phyloP scores from a whole-genome alignment of 2,329 filamentous ascomycete genomes.

The Fusarium longipes region DNA sequence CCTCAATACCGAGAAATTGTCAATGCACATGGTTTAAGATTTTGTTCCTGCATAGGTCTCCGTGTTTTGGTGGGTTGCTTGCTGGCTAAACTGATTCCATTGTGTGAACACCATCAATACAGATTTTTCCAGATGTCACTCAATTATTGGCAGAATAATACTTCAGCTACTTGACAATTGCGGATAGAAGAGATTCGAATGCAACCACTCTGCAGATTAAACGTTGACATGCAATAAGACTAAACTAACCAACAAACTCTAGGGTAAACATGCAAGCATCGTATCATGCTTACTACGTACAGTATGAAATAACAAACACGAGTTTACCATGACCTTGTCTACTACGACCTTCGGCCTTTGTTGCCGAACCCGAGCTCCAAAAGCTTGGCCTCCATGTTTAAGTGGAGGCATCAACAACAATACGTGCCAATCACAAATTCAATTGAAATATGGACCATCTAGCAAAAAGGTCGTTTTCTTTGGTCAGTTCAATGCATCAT shows the following conservation, averaged over 20 bases:
- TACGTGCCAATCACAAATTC: constrained; percentile 19
- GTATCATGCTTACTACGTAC: constrained; percentile 18
- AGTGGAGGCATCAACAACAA: constrained; percentile 14
- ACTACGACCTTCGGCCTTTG: constrained; percentile 1
- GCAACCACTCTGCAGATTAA: not conserved
- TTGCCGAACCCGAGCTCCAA: constrained; percentile 7
- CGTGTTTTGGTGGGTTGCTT: not conserved
- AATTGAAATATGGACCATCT: constrained; percentile 19
- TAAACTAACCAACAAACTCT: not conserved
- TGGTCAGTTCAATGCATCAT: not conserved
- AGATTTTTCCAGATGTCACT: not conserved
- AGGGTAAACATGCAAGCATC: constrained; percentile 17
- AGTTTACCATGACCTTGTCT: not conserved
- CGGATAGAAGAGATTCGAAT: not conserved
- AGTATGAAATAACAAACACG: too few species aligned
- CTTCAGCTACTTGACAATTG: too few species aligned
- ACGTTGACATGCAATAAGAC: not conserved
- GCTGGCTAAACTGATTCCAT: not conserved
- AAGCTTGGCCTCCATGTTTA: constrained; percentile 9
- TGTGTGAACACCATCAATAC: not conserved
- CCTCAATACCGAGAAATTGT: not conserved
- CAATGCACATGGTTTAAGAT: not conserved
- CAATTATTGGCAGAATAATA: too few species aligned
- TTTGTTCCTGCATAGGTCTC: constrained; percentile 24
- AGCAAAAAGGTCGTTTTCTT: not conserved